Percentiles rank a stretch among this genome's conserved stretches.
phyloP scores from a whole-genome alignment of 805 yeast genomes.

The Zygosaccharomyces gambellarensis region DNA sequence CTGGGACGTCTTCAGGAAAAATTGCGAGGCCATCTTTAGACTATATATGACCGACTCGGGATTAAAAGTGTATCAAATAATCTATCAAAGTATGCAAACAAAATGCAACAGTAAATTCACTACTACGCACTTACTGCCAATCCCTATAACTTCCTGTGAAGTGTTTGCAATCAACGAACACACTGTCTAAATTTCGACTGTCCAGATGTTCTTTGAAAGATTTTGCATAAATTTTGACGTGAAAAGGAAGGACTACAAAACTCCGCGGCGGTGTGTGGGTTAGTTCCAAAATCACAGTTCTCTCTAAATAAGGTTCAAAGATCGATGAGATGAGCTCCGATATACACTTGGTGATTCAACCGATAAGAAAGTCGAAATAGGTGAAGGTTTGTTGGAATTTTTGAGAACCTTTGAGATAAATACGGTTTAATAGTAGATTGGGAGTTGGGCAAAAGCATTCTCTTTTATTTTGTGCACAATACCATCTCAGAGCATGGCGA shows the following conservation, averaged over 20 bases:
- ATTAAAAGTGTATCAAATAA: conserved; percentile 2
- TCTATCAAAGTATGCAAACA: conserved; percentile 3
- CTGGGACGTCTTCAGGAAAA: conserved; percentile 33
- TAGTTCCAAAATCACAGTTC: neutral
- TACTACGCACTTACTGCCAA: neutral
- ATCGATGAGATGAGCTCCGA: neutral
- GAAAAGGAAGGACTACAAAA: neutral
- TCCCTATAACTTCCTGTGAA: neutral
- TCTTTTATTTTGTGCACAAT: neutral
- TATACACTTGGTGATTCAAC: no score
- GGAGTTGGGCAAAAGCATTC: no score
- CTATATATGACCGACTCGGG: conserved; percentile 22
- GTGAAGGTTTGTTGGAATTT: no score
- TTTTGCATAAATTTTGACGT: conserved; percentile 1
- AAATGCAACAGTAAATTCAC: neutral
- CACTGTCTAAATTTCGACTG: neutral
- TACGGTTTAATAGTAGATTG: no score
- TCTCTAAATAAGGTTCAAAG: neutral
- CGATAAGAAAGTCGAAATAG: no score
- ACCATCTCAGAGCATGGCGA: neutral
- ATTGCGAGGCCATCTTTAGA: conserved; percentile 34
- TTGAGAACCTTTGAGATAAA: no score
- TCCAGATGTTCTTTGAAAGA: conserved; percentile 1
- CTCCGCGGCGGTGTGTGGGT: conserved; percentile 1
- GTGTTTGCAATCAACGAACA: no score